Evolutionary conservation across 1,139 yeast species (phyloP).

Genomic region (Arxiozyma slooffiae): DNA sequence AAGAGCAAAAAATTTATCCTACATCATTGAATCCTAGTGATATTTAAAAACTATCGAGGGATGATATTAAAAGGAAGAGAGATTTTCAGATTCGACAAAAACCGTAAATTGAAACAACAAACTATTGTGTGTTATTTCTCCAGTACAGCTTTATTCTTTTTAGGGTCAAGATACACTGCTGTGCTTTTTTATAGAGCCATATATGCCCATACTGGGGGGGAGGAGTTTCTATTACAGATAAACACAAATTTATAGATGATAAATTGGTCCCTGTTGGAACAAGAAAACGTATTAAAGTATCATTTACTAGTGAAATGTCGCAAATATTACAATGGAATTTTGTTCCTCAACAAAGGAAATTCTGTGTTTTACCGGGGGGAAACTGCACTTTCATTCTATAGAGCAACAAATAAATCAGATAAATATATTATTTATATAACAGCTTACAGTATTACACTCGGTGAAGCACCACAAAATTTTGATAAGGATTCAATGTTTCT

Average conservation of each 20-base stretch:
- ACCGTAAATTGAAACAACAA: conserved; percentile 31
- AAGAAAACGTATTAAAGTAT: conserved; percentile 66
- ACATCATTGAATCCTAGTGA: conserved; percentile 11
- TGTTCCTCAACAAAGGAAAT: conserved; percentile 90
- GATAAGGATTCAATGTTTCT: conserved; percentile 95
- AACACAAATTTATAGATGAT: conserved; percentile 74
- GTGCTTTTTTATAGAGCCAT: conserved; percentile 88
- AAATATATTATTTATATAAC: conserved; percentile 98
- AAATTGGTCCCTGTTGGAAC: conserved; percentile 82
- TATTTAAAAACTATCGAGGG: conserved; percentile 28
- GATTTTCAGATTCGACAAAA: conserved; percentile 28
- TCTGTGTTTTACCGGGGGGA: conserved; percentile 93
- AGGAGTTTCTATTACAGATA: conserved; percentile 88
- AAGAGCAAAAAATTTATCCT: too few species aligned
- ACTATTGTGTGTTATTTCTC: conserved; percentile 65
- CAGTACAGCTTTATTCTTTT: conserved; percentile 59
- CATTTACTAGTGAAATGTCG: conserved; percentile 87
- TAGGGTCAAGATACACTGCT: conserved; percentile 80
- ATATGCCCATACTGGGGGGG: conserved; percentile 93
- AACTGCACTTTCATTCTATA: conserved; percentile 91
- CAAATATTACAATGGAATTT: conserved; percentile 93
- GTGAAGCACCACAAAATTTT: conserved; percentile 90
- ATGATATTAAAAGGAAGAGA: conserved; percentile 30
- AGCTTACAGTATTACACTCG: conserved; percentile 92
- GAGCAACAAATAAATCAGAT: conserved; percentile 76